Base-by-base conservation (phyloP, 345 rosid genomes). In the Syzygium aqueum region DNA sequence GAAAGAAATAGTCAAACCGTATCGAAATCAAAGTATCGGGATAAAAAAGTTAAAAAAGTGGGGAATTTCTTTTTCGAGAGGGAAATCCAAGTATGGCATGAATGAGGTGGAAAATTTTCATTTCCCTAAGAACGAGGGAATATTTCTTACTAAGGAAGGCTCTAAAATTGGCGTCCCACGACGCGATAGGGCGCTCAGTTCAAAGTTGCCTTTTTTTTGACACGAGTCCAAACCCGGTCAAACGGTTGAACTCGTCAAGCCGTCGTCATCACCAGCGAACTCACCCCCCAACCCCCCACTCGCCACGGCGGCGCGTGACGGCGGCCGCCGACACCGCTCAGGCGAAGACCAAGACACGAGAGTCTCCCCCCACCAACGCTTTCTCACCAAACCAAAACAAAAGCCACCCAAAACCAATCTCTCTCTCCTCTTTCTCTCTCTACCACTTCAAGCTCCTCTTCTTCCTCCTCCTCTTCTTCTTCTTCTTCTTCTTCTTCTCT, bases 381-480 rank as follows among this genome's bases (percentile, higher is more conserved):
- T 91, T 91, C 93, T 92, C 89, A 93, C 96, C 96, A 88, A 94
- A 93, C 96, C 90, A 85, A 89, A 91, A 80, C 87, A 90, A 86
- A 84, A 88, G 84, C 78, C 84, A 82, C 67, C 87, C 37, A 63
- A 22, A 59, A 59, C 65, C 30, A 27, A 65, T 73, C 49, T 21
- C 49, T 67, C 80, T 33, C 46, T 33, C 43, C 86, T 83, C 86
- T 59, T 86, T 53, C 67, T 78, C 88, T 50, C 67, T 80, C 7
- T 51, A n/a, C 17, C 40, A 21, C 53, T 85, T 85, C 49, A 50
- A 40, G 27, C 56, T 80, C 51, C 77, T 77, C 65, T 17, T 25
- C 77, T 85, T 28, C 63, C 84, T 61, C 86, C 49, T 13, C 77
- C n/a, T 65, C 59, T 27, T 83, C 51, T 49, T 49, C 63, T 61